Conservation (phyloP, 2,329 filamentous ascomycete genomes). For the Hymenoscyphus fraxineus region DNA sequence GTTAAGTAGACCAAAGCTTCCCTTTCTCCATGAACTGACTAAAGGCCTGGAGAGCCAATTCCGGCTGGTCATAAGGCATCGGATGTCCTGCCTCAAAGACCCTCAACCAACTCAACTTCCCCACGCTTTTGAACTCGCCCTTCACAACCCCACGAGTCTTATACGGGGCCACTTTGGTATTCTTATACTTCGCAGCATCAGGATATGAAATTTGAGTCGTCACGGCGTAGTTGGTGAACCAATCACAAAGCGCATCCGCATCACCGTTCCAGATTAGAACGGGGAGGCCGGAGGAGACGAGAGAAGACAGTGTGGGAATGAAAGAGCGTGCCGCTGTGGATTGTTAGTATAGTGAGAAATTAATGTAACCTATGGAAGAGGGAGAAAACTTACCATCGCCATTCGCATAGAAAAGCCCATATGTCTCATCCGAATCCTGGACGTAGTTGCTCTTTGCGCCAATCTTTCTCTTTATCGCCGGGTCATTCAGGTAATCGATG, state of each 20-base stretch:
- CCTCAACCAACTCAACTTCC: constrained; percentile 47
- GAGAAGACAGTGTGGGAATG: constrained; percentile 40
- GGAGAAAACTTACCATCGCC: constrained; percentile 36
- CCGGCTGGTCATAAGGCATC: constrained; percentile 36
- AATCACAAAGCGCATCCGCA: constrained; percentile 57
- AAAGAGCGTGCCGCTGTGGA: constrained; percentile 40
- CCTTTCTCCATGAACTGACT: constrained; percentile 42
- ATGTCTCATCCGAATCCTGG: constrained; percentile 40
- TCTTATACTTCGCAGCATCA: constrained; percentile 40
- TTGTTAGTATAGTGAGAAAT: neutral
- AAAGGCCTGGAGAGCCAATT: constrained; percentile 44
- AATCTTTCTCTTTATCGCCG: constrained; percentile 40
- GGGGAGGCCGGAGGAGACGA: constrained; percentile 46
- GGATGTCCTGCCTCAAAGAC: constrained; percentile 46
- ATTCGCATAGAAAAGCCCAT: constrained; percentile 38
- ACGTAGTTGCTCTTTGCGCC: constrained; percentile 42
- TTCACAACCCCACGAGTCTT: constrained; percentile 45
- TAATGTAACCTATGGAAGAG: neutral
- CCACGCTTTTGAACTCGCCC: constrained; percentile 49
- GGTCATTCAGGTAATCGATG: neutral
- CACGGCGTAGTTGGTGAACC: constrained; percentile 47
- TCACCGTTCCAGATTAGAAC: constrained; percentile 54
- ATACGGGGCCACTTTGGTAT: constrained; percentile 40
- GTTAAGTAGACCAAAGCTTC: constrained; percentile 36
- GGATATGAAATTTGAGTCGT: constrained; percentile 45